Percentiles rank a stretch among this genome's conserved stretches.
Evolutionary conservation across 1,284 basidiomycete species (phyloP).

Genomic region (Ustilago crameri): DNA sequence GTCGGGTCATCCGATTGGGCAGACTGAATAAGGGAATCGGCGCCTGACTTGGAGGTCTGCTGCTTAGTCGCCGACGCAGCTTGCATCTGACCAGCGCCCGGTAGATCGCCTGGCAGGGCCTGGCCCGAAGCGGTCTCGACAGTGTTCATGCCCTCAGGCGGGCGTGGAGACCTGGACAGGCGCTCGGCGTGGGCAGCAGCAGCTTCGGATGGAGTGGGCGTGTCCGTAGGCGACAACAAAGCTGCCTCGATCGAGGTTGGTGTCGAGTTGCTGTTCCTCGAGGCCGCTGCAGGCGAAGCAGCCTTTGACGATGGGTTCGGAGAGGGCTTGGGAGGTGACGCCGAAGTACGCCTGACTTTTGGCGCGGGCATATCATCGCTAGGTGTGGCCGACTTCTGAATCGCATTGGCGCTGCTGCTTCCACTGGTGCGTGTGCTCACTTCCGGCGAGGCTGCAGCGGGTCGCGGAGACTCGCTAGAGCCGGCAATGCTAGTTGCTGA

Average conservation of each 20-base stretch:
- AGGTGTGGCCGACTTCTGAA: conserved; percentile 11
- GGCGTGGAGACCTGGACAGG: conserved; percentile 24
- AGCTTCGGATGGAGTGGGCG: conserved; percentile 37
- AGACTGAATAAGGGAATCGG: conserved; percentile 40
- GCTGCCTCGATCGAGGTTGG: conserved; percentile 40
- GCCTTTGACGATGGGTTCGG: conserved; percentile 7
- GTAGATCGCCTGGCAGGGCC: conserved; percentile 28
- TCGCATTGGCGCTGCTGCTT: conserved; percentile 5
- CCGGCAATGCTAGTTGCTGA: conserved; percentile 11
- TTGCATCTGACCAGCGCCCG: conserved; percentile 42
- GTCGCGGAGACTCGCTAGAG: conserved; percentile 1
- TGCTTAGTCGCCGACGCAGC: conserved; percentile 42
- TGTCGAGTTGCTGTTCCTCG: conserved; percentile 9
- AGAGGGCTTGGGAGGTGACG: conserved; percentile 11
- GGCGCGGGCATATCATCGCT: conserved; percentile 17
- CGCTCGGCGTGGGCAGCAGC: conserved; percentile 25
- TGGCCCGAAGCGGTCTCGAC: conserved; percentile 40
- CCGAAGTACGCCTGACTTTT: conserved; percentile 35
- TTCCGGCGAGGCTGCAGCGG: conserved; percentile 6
- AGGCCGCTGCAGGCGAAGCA: conserved; percentile 12
- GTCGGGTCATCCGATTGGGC: conserved; percentile 29
- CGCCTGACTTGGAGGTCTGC: conserved; percentile 35
- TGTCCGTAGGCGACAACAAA: conserved; percentile 35
- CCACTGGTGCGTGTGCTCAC: conserved; percentile 4
- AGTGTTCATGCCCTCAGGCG: conserved; percentile 10